Percentiles rank a stretch among this genome's conserved stretches.
phyloP scores from a whole-genome alignment of 257 asterid species.

The Petunia secreta region DNA sequence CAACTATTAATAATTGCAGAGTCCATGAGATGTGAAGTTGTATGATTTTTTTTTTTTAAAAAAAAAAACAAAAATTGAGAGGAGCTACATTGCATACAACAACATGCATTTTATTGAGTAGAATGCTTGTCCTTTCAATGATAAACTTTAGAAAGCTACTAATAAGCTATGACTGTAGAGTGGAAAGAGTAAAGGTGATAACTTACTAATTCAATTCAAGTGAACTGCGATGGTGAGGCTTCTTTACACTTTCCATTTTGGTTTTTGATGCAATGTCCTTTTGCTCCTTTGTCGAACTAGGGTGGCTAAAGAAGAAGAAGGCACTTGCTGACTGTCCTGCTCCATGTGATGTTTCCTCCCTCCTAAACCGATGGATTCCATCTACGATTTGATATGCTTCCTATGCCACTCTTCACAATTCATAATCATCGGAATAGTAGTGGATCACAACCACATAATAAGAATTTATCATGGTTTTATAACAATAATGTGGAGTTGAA shows the following conservation, averaged over 20 bases:
- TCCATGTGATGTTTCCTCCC: too few relatives aligned
- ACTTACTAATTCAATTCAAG: too few relatives aligned
- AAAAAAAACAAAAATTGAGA: not conserved
- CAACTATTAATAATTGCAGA: not conserved
- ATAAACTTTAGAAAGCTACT: not conserved
- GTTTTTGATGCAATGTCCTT: not conserved
- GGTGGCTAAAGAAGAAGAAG: too few relatives aligned
- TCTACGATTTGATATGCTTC: not conserved
- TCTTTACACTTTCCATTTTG: not conserved
- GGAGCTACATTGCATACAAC: not conserved
- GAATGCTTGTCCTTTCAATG: not conserved
- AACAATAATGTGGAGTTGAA: too few relatives aligned
- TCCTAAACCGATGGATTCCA: too few relatives aligned
- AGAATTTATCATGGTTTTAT: too few relatives aligned
- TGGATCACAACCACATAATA: too few relatives aligned
- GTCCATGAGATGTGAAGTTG: not conserved
- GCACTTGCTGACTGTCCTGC: too few relatives aligned
- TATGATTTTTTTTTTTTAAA: not conserved
- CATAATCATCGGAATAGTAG: too few relatives aligned
- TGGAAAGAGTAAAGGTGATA: not conserved
- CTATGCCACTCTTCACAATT: too few relatives aligned
- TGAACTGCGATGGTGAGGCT: too few relatives aligned
- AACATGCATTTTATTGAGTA: not conserved
- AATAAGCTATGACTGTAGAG: not conserved
- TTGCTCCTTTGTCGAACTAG: too few relatives aligned